Base-by-base conservation (phyloP, 2,329 filamentous ascomycete genomes). In the Moelleriella libera region DNA sequence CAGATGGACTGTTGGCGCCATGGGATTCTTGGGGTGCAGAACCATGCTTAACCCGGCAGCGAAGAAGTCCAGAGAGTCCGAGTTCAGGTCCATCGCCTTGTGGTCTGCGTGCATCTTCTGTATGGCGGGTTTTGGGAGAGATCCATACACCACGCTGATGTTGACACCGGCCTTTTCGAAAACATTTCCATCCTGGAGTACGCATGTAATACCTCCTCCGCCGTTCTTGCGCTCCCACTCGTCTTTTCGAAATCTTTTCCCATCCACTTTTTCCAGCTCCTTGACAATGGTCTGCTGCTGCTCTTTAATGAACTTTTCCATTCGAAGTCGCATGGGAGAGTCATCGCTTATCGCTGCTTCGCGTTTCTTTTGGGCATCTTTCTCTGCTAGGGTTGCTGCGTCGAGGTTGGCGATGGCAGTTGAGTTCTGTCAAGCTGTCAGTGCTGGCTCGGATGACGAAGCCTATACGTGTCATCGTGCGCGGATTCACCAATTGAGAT, bases 81-180 rank as follows among this genome's bases (percentile, higher is more conserved):
- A 80, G 12, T 82, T 76, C 39, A 83, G 73, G 49, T 80, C 84
- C 47, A 98, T 78, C 43, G 85, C 90, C 70, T 94, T 94, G 74
- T 97, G 92, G 66, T 97, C 88, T 49, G 81, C 87, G 46, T 87
- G 80, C 92, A 98, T 97, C 68, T 88, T 88, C 58, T 82, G 76
- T 54, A 98, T 94, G 31, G 88, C 92, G 1, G 86, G 75, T 58
- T 86, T 83, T 34, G 89, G 89, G 2, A 98, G 75, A 44, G 82
- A 85, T 51, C 92, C 92, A 62, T 98, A 97, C 45, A 98, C 92
- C 51, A 97, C 81, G 49, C 86, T 94, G 59, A 90, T 89, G 60
- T 94, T 95, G 50, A 97, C 88, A 31, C 92, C 92, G 43, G 86
- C 92, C 69, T 98, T 98, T 66, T 98, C 92, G 59, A 98, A 98